These are phyloP conservation scores for Amphichorda felina DNA, from an alignment of 2,329 filamentous ascomycete genomes.

Conservation along the genomic window DNA sequence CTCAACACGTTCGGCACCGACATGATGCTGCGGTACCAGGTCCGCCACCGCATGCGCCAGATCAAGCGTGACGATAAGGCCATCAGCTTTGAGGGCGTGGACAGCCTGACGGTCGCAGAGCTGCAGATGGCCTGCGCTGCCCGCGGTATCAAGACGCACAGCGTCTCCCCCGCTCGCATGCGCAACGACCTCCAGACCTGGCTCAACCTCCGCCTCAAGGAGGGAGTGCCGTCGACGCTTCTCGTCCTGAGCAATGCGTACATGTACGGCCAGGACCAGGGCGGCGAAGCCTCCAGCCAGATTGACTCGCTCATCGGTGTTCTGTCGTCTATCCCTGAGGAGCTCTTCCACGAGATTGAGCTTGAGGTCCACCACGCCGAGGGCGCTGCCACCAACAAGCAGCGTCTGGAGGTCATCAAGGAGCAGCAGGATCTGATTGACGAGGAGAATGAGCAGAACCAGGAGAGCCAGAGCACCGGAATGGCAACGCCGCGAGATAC, in stretches of 20 bases:
- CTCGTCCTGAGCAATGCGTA: slow-evolving; percentile 95
- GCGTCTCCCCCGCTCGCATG: slow-evolving; percentile 77
- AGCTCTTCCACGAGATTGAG: slow-evolving; percentile 98
- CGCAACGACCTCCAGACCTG: slow-evolving; percentile 86
- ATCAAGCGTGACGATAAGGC: slow-evolving; percentile 97
- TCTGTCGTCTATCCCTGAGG: slow-evolving; percentile 88
- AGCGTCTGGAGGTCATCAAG: slow-evolving; percentile 93
- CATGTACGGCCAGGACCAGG: slow-evolving; percentile 80
- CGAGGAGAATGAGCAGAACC: slow-evolving; percentile 88
- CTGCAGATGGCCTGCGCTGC: slow-evolving; percentile 86
- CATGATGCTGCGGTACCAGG: slow-evolving; percentile 92
- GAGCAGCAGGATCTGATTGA: slow-evolving; percentile 98
- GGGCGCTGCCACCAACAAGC: slow-evolving; percentile 96
- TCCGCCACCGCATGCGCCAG: slow-evolving; percentile 95
- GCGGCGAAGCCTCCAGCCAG: slow-evolving; percentile 74
- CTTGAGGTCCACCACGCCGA: slow-evolving; percentile 95
- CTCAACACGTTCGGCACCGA: slow-evolving; percentile 95
- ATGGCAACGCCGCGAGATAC: slow-evolving; percentile 70
- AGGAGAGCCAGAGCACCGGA: slow-evolving; percentile 65
- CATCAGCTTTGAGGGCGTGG: slow-evolving; percentile 88
- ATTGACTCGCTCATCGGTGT: slow-evolving; percentile 90
- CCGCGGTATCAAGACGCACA: slow-evolving; percentile 85
- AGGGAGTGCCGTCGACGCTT: slow-evolving; percentile 92
- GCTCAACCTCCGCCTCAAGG: slow-evolving; percentile 85
- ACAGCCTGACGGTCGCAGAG: slow-evolving; percentile 84